Evolutionary conservation across 805 yeast species (phyloP), one percentile per base, ranked within the genome.

Genomic region (Suhomyces sp.): DNA sequence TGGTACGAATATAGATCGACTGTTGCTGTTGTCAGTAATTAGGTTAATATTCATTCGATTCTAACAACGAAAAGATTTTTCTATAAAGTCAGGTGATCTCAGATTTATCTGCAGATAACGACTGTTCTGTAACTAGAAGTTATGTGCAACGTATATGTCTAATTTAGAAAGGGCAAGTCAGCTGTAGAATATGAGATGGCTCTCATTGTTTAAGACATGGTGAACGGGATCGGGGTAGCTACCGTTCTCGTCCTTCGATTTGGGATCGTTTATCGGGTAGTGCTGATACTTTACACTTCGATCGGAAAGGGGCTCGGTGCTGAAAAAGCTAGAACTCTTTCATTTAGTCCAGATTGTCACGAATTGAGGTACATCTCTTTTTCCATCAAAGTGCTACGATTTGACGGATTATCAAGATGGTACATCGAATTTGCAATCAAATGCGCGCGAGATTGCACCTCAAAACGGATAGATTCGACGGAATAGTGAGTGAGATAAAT

Each of bases 41-140:
- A 36, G 9, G 42, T 17, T 38, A 13, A 4, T 17, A 10, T 38
- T 17, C 42, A 19, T n/a, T 38, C 41, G 19, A 9, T 15, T 38
- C 42, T 19, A 38, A 10, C 8, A 19, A 38, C 42, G 42, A 38
- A 38, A 38, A 38, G 42, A 38, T 38, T 38, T 38, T 38, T 38
- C 42, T 38, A 38, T 38, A 38, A 38, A 38, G 42, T 38, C 42
- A 38, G 42, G 42, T 38, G 42, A 38, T 38, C 42, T 38, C 22
- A 38, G 24, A 3, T 38, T 38, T 38, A 19, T 38, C 42, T 38
- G 42, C 42, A 38, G 42, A 38, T 38, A 38, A 12, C 17, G 19
- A 19, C 13, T 9, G 15, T 13, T 33, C 17, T 13, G 36, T 17
- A n/a, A n/a, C 17, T n/a, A n/a, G 19, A 2, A 19, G 17, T 33